Evolutionary conservation across 2,329 filamentous ascomycete species (phyloP).

Genomic region (Dendryphion nanum): DNA sequence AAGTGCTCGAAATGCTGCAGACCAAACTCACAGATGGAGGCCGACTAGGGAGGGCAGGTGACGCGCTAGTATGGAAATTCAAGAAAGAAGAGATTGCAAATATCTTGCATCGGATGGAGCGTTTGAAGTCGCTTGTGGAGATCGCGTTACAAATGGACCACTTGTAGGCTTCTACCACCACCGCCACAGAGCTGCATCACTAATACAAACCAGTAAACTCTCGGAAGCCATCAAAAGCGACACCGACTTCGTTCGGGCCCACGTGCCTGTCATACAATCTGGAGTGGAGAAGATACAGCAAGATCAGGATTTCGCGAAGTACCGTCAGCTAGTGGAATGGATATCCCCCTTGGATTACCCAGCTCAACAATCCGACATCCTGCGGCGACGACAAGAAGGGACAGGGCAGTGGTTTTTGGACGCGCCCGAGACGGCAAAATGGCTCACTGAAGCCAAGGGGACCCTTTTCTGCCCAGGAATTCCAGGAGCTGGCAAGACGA

Average conservation of each 20-base stretch:
- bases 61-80: conserved; percentile 10
- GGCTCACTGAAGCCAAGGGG: conserved; percentile 7
- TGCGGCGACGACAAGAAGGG: conserved; percentile 10
- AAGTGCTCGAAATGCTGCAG: conserved; percentile 16
- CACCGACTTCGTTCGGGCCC: conserved; percentile 1
- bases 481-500: conserved; percentile 29
- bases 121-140: conserved; percentile 13
- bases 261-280: conserved; percentile 3
- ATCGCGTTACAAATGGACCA: conserved; percentile 16
- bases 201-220: conserved; percentile 12
- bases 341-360: conserved; percentile 11
- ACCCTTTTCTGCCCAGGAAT: conserved; percentile 25
- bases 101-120: conserved; percentile 15
- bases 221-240: conserved; percentile 11
- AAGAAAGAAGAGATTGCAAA: conserved; percentile 12
- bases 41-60: conserved; percentile 7
- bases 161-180: conserved; percentile 12
- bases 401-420: conserved; percentile 22
- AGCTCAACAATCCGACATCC: conserved; percentile 14
- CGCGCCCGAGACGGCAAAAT: conserved; percentile 3
- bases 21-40: conserved; percentile 11
- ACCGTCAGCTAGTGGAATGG: conserved; percentile 11
- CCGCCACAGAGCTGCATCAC: conserved; percentile 3
- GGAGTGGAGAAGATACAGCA: conserved; percentile 4
- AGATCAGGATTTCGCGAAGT: conserved; percentile 6